Conservation (phyloP, 73 alveolate genomes). For the Stentor roeselii region DNA sequence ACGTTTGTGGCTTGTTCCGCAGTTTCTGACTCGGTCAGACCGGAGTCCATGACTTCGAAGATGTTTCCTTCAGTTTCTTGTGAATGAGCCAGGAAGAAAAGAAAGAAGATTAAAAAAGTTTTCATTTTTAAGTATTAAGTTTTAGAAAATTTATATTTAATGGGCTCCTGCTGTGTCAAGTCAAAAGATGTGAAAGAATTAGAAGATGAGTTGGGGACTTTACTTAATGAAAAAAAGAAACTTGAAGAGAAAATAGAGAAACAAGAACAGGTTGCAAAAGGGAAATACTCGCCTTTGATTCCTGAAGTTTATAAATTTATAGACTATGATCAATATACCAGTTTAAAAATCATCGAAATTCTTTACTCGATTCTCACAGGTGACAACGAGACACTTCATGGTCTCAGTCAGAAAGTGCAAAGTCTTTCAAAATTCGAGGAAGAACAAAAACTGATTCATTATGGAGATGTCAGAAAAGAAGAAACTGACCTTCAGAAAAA, state of each 20-base stretch:
- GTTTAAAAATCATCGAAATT: background rate
- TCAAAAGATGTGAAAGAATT: no score
- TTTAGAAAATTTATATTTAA: no score
- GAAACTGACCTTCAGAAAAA: background rate
- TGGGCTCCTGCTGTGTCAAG: no score
- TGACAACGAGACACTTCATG: background rate
- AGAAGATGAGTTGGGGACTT: no score
- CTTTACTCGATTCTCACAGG: background rate
- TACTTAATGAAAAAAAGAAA: no score
- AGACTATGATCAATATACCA: background rate
- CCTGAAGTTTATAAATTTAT: background rate
- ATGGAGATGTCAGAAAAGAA: background rate
- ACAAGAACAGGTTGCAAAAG: no score
- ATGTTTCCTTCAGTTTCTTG: background rate
- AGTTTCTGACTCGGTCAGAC: background rate
- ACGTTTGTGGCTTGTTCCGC: no score
- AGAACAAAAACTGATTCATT: background rate
- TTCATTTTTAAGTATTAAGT: background rate
- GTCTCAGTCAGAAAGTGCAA: background rate
- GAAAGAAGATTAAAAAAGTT: no score
- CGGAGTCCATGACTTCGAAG: background rate
- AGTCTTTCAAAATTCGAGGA: no score
- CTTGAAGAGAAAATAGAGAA: no score
- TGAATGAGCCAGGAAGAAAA: background rate
- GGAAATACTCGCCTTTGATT: no score